A percentile compares a stretch with the other conserved stretches of the same genome.
Conservation (phyloP, 106 monocot genomes). For the Platanthera guangdongensis region DNA sequence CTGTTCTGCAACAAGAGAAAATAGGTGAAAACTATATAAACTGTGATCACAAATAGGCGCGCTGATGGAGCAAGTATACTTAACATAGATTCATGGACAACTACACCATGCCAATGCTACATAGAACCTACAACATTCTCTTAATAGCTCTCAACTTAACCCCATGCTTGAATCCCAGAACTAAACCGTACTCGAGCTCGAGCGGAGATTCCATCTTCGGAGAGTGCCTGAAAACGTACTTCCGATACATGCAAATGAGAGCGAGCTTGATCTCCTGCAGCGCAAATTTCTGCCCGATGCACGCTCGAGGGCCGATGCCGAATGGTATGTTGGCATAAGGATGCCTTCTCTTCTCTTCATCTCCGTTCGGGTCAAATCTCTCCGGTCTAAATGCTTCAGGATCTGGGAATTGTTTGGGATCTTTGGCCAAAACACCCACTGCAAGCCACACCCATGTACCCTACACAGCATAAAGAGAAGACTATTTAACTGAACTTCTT, state of each 20-base stretch:
- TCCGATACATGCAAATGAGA: conserved; percentile 51
- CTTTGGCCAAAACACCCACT: conserved; percentile 70
- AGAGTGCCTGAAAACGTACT: conserved; percentile 50
- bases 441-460: conserved; percentile 96
- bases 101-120: background rate
- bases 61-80: background rate
- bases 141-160: conserved; percentile 40
- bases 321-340: conserved; percentile 88
- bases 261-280: conserved; percentile 73
- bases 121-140: background rate
- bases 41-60: no score
- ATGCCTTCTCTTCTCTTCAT: conserved; percentile 65
- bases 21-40: no score
- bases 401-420: conserved; percentile 59
- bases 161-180: conserved; percentile 65
- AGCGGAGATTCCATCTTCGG: conserved; percentile 58
- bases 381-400: conserved; percentile 69
- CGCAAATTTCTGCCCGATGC: conserved; percentile 82
- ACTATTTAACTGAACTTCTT: background rate
- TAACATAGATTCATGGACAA: background rate
- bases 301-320: conserved; percentile 69
- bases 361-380: conserved; percentile 52
- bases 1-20: no score
- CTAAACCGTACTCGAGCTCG: conserved; percentile 60
- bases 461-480: conserved; percentile 12